phyloP scores from a whole-genome alignment of 1,139 yeast genomes.

The Suhomyces bolitotheri region DNA sequence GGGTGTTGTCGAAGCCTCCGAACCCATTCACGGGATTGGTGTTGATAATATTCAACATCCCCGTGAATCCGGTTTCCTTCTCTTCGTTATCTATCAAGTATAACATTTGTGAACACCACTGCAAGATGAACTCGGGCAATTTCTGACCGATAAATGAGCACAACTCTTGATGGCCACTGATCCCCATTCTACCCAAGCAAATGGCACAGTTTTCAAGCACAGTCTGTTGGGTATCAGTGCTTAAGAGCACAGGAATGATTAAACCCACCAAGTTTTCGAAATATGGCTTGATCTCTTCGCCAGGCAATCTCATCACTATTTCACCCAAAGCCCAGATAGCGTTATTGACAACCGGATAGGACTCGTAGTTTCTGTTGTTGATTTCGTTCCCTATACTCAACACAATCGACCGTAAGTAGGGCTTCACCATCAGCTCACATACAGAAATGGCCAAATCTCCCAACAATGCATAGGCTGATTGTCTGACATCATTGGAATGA shows the following conservation, averaged over 20 bases:
- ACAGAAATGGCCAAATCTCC: slow-evolving; percentile 81
- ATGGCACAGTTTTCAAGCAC: slow-evolving; percentile 90
- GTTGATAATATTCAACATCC: slow-evolving; percentile 68
- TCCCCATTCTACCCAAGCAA: slow-evolving; percentile 86
- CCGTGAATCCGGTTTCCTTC: slow-evolving; percentile 76
- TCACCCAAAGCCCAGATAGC: slow-evolving; percentile 96
- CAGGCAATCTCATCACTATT: slow-evolving; percentile 60
- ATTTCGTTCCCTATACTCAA: slow-evolving; percentile 70
- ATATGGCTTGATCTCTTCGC: slow-evolving; percentile 57
- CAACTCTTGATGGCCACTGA: slow-evolving; percentile 58
- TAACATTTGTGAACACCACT: slow-evolving; percentile 69
- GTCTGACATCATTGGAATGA: slow-evolving; percentile 81
- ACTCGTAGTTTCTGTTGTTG: slow-evolving; percentile 46
- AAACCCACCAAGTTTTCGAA: slow-evolving; percentile 59
- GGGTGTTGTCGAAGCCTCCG: slow-evolving; percentile 47
- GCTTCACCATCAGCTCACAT: slow-evolving; percentile 54
- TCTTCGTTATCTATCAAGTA: slow-evolving; percentile 74
- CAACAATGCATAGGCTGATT: slow-evolving; percentile 83
- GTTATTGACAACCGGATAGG: slow-evolving; percentile 75
- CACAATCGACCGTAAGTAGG: slow-evolving; percentile 59
- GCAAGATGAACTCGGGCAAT: slow-evolving; percentile 53
- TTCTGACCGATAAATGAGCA: slow-evolving; percentile 55
- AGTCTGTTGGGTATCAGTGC: slow-evolving; percentile 57
- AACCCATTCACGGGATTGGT: slow-evolving; percentile 65
- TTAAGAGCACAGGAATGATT: slow-evolving; percentile 63